Evolutionary conservation across 2,329 filamentous ascomycete genomes (phyloP).

Genomic region (Colletotrichum spaethianum): DNA sequence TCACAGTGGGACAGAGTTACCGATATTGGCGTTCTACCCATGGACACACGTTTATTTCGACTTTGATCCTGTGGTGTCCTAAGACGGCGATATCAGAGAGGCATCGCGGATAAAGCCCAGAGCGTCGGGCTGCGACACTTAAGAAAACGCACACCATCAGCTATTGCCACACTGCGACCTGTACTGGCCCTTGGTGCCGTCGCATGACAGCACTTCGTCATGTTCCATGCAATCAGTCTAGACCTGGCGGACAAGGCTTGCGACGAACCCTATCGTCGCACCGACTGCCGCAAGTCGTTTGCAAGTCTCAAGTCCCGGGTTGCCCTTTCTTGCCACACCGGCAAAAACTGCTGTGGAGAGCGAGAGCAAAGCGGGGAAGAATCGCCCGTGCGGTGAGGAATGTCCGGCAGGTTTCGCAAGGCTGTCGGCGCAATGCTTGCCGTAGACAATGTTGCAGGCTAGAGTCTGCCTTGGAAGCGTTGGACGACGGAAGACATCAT

Average conservation of each 20-base stretch:
- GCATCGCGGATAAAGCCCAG: background rate
- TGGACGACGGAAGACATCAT: background rate
- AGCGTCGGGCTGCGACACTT: background rate
- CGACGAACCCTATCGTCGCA: constrained; percentile 20
- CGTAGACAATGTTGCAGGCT: background rate
- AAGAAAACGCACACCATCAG: background rate
- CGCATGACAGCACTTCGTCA: constrained; percentile 24
- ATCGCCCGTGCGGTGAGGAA: constrained; percentile 12
- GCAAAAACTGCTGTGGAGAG: constrained; percentile 6
- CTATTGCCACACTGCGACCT: background rate
- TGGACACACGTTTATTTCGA: background rate
- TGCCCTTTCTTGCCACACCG: background rate
- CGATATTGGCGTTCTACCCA: background rate
- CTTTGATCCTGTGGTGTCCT: background rate
- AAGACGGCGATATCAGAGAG: background rate
- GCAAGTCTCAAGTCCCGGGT: background rate
- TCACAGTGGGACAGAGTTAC: background rate
- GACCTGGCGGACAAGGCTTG: constrained; percentile 5
- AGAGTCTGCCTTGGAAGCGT: background rate
- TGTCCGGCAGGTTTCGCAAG: constrained; percentile 15
- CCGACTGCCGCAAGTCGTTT: background rate
- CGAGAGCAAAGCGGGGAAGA: background rate
- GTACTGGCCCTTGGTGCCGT: constrained; percentile 10
- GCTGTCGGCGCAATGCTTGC: background rate
- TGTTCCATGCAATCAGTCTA: constrained; percentile 6